Percentiles rank a stretch among this genome's conserved stretches.
Evolutionary conservation across 345 rosid genomes (phyloP).

Genomic region (Citrus cavaleriei): DNA sequence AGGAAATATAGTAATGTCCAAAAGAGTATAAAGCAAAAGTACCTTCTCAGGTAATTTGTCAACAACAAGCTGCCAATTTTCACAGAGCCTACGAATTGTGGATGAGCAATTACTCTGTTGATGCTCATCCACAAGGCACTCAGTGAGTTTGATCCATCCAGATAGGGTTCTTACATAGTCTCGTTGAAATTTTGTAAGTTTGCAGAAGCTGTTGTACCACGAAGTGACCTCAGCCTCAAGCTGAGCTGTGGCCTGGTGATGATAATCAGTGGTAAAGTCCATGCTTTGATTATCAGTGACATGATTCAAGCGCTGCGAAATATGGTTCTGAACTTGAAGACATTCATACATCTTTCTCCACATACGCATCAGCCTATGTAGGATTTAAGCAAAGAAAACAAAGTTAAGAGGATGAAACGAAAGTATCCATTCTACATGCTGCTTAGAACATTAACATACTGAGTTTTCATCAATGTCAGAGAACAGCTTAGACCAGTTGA

Average conservation of each 20-base stretch:
- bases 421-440: not conserved
- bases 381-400: constrained; percentile 1
- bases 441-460: not conserved
- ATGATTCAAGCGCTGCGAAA: constrained; percentile 66
- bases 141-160: constrained; percentile 63
- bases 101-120: constrained; percentile 45
- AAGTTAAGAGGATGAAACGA: constrained; percentile 3
- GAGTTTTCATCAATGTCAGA: not conserved
- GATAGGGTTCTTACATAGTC: constrained; percentile 66
- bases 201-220: constrained; percentile 81
- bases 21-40: not conserved
- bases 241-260: constrained; percentile 70
- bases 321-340: constrained; percentile 69
- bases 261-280: constrained; percentile 62
- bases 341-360: constrained; percentile 82
- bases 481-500: not conserved
- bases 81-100: constrained; percentile 54
- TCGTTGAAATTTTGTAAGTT: constrained; percentile 51
- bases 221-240: constrained; percentile 68
- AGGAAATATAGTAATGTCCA: not conserved
- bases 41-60: constrained; percentile 82
- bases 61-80: constrained; percentile 59
- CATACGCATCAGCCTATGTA: constrained; percentile 54
- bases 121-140: constrained; percentile 45
- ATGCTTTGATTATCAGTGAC: constrained; percentile 39